phyloP scores from a whole-genome alignment of 495 filamentous ascomycete species.

The Penicillium angulare region DNA sequence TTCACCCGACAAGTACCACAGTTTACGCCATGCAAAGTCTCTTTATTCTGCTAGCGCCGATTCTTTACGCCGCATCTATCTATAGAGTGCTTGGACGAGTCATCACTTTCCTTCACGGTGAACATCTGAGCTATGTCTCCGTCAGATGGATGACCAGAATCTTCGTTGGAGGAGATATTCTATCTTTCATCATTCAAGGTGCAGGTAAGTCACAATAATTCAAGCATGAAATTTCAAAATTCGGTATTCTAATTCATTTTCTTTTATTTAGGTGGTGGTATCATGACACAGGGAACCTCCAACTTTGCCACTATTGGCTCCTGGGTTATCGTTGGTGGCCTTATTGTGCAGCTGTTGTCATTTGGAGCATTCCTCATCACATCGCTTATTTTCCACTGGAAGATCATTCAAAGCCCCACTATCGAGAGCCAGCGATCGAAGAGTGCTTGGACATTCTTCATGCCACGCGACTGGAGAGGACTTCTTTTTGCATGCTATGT shows the following conservation, averaged over 20 bases:
- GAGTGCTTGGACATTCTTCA: conserved; percentile 26
- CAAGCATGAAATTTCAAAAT: neutral
- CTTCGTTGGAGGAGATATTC: conserved; percentile 31
- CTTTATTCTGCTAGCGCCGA: conserved; percentile 37
- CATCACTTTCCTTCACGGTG: conserved; percentile 40
- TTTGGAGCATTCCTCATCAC: conserved; percentile 40
- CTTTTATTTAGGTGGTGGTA: conserved; percentile 13
- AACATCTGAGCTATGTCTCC: conserved; percentile 18
- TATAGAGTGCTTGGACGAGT: conserved; percentile 55
- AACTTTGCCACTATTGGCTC: conserved; percentile 26
- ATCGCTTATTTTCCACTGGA: conserved; percentile 32
- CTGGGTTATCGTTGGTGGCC: conserved; percentile 39
- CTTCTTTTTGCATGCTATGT: conserved; percentile 40
- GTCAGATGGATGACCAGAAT: conserved; percentile 23
- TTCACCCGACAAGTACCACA: neutral
- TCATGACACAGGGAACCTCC: conserved; percentile 11
- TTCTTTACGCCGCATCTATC: conserved; percentile 51
- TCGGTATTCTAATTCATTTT: neutral
- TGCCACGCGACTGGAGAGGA: conserved; percentile 24
- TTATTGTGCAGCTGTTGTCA: conserved; percentile 37
- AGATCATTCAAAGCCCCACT: conserved; percentile 24
- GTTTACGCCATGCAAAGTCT: neutral
- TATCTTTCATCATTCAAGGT: conserved; percentile 25
- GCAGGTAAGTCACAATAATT: conserved; percentile 13
- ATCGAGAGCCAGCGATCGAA: conserved; percentile 3